Conservation (phyloP, 1,139 yeast species). For the Diutina mesorugosa region DNA sequence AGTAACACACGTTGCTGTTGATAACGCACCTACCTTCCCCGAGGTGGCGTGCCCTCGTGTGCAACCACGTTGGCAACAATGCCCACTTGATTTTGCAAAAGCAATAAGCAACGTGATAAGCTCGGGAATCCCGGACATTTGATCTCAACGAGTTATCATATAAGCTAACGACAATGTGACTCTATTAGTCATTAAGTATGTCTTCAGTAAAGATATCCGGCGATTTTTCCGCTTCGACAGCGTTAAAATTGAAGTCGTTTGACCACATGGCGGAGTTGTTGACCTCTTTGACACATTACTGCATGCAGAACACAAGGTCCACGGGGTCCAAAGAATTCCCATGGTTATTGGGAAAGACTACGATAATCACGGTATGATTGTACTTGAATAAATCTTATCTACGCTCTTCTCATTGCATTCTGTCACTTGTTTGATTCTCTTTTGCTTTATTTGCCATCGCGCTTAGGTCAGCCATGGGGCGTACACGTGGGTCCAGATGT, state of each 20-base stretch:
- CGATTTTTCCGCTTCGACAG: background rate
- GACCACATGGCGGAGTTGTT: background rate
- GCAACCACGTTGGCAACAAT: background rate
- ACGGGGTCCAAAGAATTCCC: background rate
- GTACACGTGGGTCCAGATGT: conserved; percentile 1
- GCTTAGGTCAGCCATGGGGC: background rate
- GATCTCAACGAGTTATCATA: too few relatives aligned
- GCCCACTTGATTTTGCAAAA: background rate
- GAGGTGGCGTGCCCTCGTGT: background rate
- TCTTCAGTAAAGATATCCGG: background rate
- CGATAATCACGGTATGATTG: background rate
- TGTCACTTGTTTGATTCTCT: background rate
- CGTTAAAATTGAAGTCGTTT: background rate
- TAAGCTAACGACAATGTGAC: too few relatives aligned
- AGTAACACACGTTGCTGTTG: background rate
- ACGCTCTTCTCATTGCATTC: background rate
- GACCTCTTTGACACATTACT: background rate
- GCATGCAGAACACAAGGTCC: background rate
- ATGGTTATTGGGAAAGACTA: background rate
- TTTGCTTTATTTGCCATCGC: background rate
- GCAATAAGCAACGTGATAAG: background rate
- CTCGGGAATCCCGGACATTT: background rate
- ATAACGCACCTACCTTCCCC: background rate
- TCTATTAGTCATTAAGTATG: too few relatives aligned
- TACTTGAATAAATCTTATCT: background rate